phyloP scores from a whole-genome alignment of 1,284 basidiomycete species.

The Cryptococcus sp. region DNA sequence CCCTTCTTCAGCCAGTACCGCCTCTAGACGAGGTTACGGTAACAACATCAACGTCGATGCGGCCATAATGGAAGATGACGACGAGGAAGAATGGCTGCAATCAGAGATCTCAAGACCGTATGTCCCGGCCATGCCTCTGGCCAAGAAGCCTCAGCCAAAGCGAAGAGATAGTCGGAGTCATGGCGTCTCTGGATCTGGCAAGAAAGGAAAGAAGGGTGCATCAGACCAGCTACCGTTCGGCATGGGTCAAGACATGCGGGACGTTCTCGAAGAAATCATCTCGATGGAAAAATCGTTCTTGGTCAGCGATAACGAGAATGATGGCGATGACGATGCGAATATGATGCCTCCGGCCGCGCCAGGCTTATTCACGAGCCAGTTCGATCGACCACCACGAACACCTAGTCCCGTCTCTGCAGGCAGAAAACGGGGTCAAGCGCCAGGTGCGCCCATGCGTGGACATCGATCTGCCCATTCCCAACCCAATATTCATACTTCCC shows the following conservation, averaged over 20 bases:
- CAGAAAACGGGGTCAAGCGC: conserved; percentile 21
- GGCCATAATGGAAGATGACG: conserved; percentile 47
- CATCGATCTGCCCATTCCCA: conserved; percentile 25
- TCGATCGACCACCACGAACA: conserved; percentile 40
- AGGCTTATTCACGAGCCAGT: conserved; percentile 31
- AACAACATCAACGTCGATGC: conserved; percentile 32
- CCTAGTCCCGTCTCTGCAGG: conserved; percentile 32
- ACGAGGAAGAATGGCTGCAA: conserved; percentile 38
- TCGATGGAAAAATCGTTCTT: conserved; percentile 51
- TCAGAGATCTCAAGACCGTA: conserved; percentile 15
- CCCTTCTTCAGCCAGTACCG: conserved; percentile 31
- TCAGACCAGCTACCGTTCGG: conserved; percentile 30
- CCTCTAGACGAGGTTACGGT: conserved; percentile 30
- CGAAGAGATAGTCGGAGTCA: conserved; percentile 8
- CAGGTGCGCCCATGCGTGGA: conserved; percentile 32
- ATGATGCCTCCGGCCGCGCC: conserved; percentile 8
- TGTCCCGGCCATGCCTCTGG: conserved; percentile 7
- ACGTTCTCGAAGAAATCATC: conserved; percentile 53
- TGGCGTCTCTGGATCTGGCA: neutral
- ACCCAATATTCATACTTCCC: conserved; percentile 6
- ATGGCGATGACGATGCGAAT: conserved; percentile 5
- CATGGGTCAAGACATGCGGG: conserved; percentile 49
- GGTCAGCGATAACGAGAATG: conserved; percentile 28
- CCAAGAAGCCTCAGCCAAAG: conserved; percentile 9
- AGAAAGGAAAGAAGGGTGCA: conserved; percentile 15